Evolutionary conservation across 2,329 filamentous ascomycete genomes (phyloP), one percentile per base, ranked within the genome.

Genomic region (Geoglossum cookeanum): DNA sequence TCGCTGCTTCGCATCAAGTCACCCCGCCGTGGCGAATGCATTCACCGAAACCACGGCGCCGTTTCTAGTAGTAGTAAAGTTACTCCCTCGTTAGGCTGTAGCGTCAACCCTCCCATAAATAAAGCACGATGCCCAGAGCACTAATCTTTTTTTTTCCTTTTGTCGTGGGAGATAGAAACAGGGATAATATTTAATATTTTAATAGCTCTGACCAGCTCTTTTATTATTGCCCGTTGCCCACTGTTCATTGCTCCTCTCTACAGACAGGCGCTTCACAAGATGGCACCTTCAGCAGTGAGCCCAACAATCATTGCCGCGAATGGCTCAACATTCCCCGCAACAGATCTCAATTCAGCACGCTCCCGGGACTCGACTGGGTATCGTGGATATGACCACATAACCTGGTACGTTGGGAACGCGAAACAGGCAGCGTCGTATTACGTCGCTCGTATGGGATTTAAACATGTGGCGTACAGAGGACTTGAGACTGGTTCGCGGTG

Each of bases 341-440:
- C n/a, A 7, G 6, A 45, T 32, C 52, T 49, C 49, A 60, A 56
- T 39, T 60, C 61, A 22, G 67, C 67, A 30, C 33, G 54, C 70
- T 72, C 63, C 65, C 71, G n/a, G 13, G 39, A 44, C 13, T 44
- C 39, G n/a, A 44, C 13, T 13, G 59, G 59, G 67, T 90, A 94
- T 73, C 79, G 80, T 60, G 89, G 87, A 66, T 96, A 95, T 69
- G 87, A 95, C 71, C 87, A 95, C 70, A 80, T 95, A 58, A 90
- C 88, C 63, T 96, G 90, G 90, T 95, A 88, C 74, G 91, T 96
- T 33, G 89, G 90, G 67, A 97, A 97, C 68, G 90, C 91, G 64
- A 96, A 96, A 73, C 90, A 96, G 74, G 87, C 89, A 2, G 90
- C 90, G 44, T 79, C 84, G 13, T 96, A 87, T 73, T 96, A 95